Percentiles rank a stretch among this genome's conserved stretches.
Evolutionary conservation across 1,284 basidiomycete species (phyloP).

Genomic region (Coniophora puteana): DNA sequence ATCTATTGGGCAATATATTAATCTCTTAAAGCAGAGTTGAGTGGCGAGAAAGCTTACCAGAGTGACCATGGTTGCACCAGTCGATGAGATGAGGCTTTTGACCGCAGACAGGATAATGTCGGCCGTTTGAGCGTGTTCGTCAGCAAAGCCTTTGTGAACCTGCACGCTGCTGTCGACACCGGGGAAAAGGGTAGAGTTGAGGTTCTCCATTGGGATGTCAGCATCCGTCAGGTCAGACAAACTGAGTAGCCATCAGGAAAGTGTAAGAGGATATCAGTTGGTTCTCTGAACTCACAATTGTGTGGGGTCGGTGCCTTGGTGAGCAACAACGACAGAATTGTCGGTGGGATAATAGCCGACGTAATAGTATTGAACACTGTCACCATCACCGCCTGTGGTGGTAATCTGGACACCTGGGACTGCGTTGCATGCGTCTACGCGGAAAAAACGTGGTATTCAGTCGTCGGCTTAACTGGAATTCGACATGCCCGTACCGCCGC

Average conservation of each 20-base stretch:
- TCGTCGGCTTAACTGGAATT: background rate
- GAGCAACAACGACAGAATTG: slow-evolving; percentile 29
- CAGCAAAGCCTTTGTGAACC: slow-evolving; percentile 33
- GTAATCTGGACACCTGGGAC: slow-evolving; percentile 32
- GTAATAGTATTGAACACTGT: slow-evolving; percentile 33
- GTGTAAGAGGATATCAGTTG: background rate
- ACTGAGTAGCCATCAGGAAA: slow-evolving; percentile 11
- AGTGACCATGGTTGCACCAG: slow-evolving; percentile 33
- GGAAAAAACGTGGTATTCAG: too few relatives aligned
- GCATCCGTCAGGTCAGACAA: slow-evolving; percentile 29
- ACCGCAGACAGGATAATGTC: slow-evolving; percentile 34
- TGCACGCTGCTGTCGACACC: slow-evolving; percentile 22
- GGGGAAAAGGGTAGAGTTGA: slow-evolving; percentile 33
- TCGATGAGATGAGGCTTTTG: slow-evolving; percentile 28
- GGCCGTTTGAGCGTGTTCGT: slow-evolving; percentile 33
- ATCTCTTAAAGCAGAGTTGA: background rate
- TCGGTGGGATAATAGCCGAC: slow-evolving; percentile 29
- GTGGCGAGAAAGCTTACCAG: slow-evolving; percentile 23
- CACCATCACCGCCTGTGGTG: slow-evolving; percentile 35
- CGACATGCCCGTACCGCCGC: slow-evolving; percentile 36
- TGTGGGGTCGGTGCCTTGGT: slow-evolving; percentile 30
- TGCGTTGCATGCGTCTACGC: slow-evolving; percentile 31
- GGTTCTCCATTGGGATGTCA: slow-evolving; percentile 19
- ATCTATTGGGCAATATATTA: slow-evolving; percentile 26
- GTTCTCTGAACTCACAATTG: slow-evolving; percentile 17